A percentile compares a stretch with the other conserved stretches of the same genome.
phyloP scores from a whole-genome alignment of 371 early-diverging fungal genomes.

The Mucor velutinosus region DNA sequence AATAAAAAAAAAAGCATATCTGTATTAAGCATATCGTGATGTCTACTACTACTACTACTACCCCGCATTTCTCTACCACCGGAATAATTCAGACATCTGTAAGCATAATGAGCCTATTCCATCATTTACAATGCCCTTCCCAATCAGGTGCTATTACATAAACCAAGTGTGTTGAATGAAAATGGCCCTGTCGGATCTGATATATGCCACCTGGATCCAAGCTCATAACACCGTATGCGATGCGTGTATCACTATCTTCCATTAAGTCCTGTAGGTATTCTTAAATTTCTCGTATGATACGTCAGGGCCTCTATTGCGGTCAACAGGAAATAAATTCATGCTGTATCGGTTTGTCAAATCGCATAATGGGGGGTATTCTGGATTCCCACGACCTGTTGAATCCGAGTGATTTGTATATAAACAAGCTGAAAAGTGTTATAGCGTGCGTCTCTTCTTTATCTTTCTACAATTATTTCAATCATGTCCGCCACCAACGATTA shows the following conservation, averaged over 20 bases:
- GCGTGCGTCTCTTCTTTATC: not conserved
- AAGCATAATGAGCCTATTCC: too few relatives aligned
- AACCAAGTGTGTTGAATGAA: too few relatives aligned
- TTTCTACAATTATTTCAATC: not conserved
- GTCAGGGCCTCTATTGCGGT: not conserved
- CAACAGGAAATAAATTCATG: not conserved
- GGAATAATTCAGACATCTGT: too few relatives aligned
- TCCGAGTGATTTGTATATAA: not conserved
- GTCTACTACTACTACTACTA: too few relatives aligned
- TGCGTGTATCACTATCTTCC: not conserved
- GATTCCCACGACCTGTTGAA: not conserved
- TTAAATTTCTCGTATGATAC: conserved; percentile 1
- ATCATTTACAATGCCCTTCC: too few relatives aligned
- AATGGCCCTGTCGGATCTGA: not conserved
- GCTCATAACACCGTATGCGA: not conserved
- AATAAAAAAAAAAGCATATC: not conserved
- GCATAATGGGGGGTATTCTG: not conserved
- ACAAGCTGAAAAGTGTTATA: not conserved
- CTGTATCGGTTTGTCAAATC: not conserved
- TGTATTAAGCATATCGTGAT: not conserved
- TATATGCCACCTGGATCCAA: too few relatives aligned
- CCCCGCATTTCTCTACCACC: too few relatives aligned
- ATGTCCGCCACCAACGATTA: conserved; percentile 25
- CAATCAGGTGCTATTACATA: too few relatives aligned
- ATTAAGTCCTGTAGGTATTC: not conserved